Percentiles rank a stretch among this genome's conserved stretches.
These are phyloP conservation scores for Aspergillus tubingensis DNA, from an alignment of 2,329 filamentous ascomycete genomes.

Conservation along the genomic window DNA sequence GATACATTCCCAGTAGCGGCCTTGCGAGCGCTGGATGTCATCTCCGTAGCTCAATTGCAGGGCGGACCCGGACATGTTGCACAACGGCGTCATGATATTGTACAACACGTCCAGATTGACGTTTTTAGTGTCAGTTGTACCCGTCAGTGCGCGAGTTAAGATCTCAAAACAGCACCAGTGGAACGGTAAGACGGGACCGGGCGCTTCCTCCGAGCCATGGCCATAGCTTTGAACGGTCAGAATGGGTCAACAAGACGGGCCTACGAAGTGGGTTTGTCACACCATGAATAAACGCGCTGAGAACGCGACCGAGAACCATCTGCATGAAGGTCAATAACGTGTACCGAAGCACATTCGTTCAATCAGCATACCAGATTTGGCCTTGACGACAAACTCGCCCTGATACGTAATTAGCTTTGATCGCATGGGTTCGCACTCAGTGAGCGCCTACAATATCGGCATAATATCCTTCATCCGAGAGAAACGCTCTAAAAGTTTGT, in stretches of 20 bases:
- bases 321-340: not conserved
- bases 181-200: constrained; percentile 25
- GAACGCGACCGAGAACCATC: not conserved
- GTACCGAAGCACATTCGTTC: not conserved
- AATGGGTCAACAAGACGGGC: not conserved
- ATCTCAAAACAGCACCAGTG: constrained; percentile 27
- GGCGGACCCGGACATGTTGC: constrained; percentile 17
- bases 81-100: constrained; percentile 17
- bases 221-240: constrained; percentile 20
- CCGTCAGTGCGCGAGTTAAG: constrained; percentile 20
- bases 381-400: constrained; percentile 25
- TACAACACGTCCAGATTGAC: constrained; percentile 22
- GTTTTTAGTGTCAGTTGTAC: constrained; percentile 13
- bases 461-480: constrained; percentile 25
- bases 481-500: constrained; percentile 18
- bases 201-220: constrained; percentile 19
- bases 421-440: too few relatives aligned
- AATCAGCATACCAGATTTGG: constrained; percentile 9
- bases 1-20: constrained; percentile 27
- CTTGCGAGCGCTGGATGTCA: constrained; percentile 21
- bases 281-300: constrained; percentile 19
- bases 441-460: constrained; percentile 20
- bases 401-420: constrained; percentile 8
- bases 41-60: constrained; percentile 22
- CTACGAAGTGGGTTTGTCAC: not conserved